These are phyloP conservation scores for Gentiana dahurica DNA, from an alignment of 257 asterid genomes.

Conservation along the genomic window DNA sequence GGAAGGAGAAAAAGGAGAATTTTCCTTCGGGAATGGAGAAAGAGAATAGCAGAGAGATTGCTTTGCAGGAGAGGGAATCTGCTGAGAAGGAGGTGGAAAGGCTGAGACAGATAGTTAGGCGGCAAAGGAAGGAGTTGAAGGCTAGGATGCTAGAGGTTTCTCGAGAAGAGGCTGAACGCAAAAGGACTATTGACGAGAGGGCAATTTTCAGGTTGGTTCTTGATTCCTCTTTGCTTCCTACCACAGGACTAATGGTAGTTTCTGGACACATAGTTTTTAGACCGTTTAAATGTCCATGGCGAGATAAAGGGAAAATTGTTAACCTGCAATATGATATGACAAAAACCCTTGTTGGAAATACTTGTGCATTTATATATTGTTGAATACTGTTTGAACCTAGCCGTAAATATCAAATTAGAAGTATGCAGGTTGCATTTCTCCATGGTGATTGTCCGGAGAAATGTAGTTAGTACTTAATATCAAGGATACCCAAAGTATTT, in stretches of 20 bases:
- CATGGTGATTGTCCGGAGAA: too few relatives aligned
- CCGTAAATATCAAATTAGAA: too few relatives aligned
- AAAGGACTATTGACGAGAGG: conserved; percentile 86
- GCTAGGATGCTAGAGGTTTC: conserved; percentile 89
- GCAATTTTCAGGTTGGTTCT: conserved; percentile 66
- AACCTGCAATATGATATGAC: too few relatives aligned
- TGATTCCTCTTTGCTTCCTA: too few relatives aligned
- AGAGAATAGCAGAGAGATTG: conserved; percentile 63
- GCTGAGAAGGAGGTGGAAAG: conserved; percentile 99
- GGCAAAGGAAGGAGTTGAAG: conserved; percentile 93
- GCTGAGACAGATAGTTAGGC: conserved; percentile 85
- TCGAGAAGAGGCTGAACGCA: conserved; percentile 94
- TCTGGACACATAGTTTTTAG: background rate
- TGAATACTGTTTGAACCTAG: too few relatives aligned
- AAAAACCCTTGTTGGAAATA: too few relatives aligned
- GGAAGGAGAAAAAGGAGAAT: conserved; percentile 38
- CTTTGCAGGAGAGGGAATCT: conserved; percentile 84
- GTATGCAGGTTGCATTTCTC: too few relatives aligned
- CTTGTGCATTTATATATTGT: too few relatives aligned
- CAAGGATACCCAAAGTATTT: too few relatives aligned
- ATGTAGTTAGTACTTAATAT: too few relatives aligned
- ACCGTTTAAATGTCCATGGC: too few relatives aligned
- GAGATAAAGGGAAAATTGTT: too few relatives aligned
- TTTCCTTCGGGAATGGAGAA: conserved; percentile 16
- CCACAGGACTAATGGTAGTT: background rate